Base-by-base conservation (phyloP, 257 asterid species). In the Fraxinus excelsior region DNA sequence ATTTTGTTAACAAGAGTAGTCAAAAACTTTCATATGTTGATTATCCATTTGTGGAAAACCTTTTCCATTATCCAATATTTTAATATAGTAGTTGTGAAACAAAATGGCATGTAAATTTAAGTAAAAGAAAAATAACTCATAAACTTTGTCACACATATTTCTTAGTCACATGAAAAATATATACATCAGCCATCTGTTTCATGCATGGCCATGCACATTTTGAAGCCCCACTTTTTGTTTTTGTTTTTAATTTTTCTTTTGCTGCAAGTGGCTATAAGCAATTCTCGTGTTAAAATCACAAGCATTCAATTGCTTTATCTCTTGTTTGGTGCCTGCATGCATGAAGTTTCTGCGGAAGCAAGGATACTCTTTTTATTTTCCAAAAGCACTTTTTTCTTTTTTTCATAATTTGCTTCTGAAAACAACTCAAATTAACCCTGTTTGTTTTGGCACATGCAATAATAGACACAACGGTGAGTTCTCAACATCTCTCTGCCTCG, bases 401-500 rank as follows among this genome's bases (percentile, higher is more conserved):
- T 62, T 78, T 46, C 70, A 29, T 34, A 38, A 38, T 8, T 28
- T 69, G 35, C 35, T 58, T 56, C 25, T 58, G 74, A 72, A 67
- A 68, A 12, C 70, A 82, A 74, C 72, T 64, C 23, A 53, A 18
- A 18, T 7, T 44, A 7, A 66, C 21, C 53, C 25, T 31, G 4
- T 69, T 68, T 70, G 62, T 74, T 74, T 37, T 51, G 44, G 73
- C 38, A 38, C 56, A 64, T 31, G 46, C 25, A 12, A 16, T 28
- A 68, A 21, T 56, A 53, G 71, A 56, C 23, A 42, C 65, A 26
- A 32, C 40, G 9, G 25, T 16, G 79, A 76, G 75, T 72, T 29
- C 80, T 83, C 86, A 77, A 80, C 78, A 77, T 80, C 76, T 65
- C 80, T 69, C 19, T 26, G 37, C 56, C 10, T 60, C 70, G 81